Base-by-base conservation (phyloP, 768 basidiomycete species). In the Pisolithus orientalis region DNA sequence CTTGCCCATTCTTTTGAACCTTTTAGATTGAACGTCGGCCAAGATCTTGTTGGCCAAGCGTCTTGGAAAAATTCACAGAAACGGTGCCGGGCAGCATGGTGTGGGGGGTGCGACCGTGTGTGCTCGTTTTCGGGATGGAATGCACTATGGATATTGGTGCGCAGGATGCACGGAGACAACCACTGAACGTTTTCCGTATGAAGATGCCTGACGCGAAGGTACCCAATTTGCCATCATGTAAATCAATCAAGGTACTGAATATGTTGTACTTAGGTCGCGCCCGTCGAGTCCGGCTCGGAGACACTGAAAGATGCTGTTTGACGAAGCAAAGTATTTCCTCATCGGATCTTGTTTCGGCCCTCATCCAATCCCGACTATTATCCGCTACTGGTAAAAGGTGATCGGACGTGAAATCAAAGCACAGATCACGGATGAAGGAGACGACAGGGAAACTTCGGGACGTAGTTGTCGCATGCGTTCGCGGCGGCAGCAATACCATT, bases 281-380 rank as follows among this genome's bases (percentile, higher is more conserved):
- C 96, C 13, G 95, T 98, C 25, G 74, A 87, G 50, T 94, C 94
- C 6, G 96, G 96, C 27, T 92, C 94, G 24, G 81, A 87, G 63
- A 99, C 95, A 5, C 75, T 99, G 59, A 99, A 99, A 71, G 96
- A 99, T 62, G 95, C 96, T 27, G 93, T 98, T 98, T 58, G 98
- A 97, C 73, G 95, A 97, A 57, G 95, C 96, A 5, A 98, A 95
- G 1, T 94, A 98, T 71, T 99, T 98, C 72, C 83, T 97, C 57
- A 91, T 21, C 21, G 21, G 21, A 21, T 21, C 21, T 21, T 21
- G 21, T 21, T 21, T 21, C 21, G 21, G 21, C 21, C 21, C 21
- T 21, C 21, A 21, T 21, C 21, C 21, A 21, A 21, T 21, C 21
- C 21, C 2, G 21, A 21, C 21, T 21, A 21, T 21, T 21, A 21